A percentile compares a stretch with the other conserved stretches of the same genome.
phyloP scores from a whole-genome alignment of 1,284 basidiomycete genomes.

The Fistulinella cinereoalba region DNA sequence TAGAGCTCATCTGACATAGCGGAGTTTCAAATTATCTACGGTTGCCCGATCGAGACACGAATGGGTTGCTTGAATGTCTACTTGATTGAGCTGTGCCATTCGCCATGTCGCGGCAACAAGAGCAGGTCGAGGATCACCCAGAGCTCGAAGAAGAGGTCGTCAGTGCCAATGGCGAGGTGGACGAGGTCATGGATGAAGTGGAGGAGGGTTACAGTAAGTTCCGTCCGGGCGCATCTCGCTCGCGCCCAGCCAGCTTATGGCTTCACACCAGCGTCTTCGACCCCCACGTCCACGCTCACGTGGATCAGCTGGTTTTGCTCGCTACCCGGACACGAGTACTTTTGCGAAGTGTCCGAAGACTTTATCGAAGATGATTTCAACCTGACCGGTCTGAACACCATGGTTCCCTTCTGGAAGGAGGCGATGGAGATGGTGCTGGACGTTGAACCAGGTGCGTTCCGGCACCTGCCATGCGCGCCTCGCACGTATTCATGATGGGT shows the following conservation, averaged over 20 bases:
- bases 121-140: conserved; percentile 44
- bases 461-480: conserved; percentile 16
- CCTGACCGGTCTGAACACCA: conserved; percentile 89
- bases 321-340: conserved; percentile 98
- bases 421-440: conserved; percentile 99
- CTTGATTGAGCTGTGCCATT: conserved; percentile 24
- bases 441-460: conserved; percentile 89
- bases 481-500: conserved; percentile 11
- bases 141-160: conserved; percentile 51
- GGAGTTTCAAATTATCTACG: conserved; percentile 30
- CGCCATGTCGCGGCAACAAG: conserved; percentile 49
- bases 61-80: conserved; percentile 15
- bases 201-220: conserved; percentile 72
- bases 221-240: too few relatives aligned
- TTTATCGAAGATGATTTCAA: conserved; percentile 99
- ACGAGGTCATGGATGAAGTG: conserved; percentile 68
- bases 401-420: conserved; percentile 99
- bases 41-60: conserved; percentile 29
- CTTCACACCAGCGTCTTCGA: conserved; percentile 67
- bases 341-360: conserved; percentile 96
- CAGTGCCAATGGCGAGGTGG: conserved; percentile 53
- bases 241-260: too few relatives aligned
- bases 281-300: conserved; percentile 83
- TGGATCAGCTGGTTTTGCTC: conserved; percentile 99
- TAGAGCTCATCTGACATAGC: too few relatives aligned